phyloP scores from a whole-genome alignment of 805 yeast genomes.

The Hanseniaspora singularis region DNA sequence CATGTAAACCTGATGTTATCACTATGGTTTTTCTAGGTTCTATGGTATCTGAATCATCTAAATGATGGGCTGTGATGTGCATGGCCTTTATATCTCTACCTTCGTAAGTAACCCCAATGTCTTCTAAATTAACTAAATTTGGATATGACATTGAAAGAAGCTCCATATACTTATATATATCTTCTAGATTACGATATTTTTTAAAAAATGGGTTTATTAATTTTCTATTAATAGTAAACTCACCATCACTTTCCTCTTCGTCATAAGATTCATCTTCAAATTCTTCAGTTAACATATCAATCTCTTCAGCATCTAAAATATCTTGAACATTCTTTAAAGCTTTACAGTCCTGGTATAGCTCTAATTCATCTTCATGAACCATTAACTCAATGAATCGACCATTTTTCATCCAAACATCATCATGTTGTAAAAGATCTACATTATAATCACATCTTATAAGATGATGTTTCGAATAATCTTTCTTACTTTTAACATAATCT shows the following conservation, averaged over 20 bases:
- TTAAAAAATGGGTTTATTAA: conserved; percentile 50
- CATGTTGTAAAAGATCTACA: background rate
- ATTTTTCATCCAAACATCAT: conserved; percentile 41
- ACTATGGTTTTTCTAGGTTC: conserved; percentile 51
- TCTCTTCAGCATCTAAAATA: too few relatives aligned
- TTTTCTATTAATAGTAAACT: conserved; percentile 16
- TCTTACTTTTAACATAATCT: background rate
- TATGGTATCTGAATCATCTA: conserved; percentile 18
- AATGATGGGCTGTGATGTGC: conserved; percentile 44
- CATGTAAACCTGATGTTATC: conserved; percentile 75
- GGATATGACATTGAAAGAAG: conserved; percentile 51
- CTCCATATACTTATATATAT: conserved; percentile 64
- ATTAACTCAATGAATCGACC: conserved; percentile 38
- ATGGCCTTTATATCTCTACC: conserved; percentile 59
- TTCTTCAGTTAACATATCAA: conserved; percentile 44
- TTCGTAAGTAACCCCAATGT: conserved; percentile 65
- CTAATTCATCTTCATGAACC: conserved; percentile 18
- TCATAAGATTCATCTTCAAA: conserved; percentile 30
- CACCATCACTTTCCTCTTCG: background rate
- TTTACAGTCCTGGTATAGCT: conserved; percentile 27
- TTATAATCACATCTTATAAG: conserved; percentile 1
- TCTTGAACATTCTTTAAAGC: conserved; percentile 49
- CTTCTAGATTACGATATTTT: conserved; percentile 53
- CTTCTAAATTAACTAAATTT: conserved; percentile 46
- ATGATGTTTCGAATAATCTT: background rate